These are phyloP conservation scores for Senecio squalidus DNA, from an alignment of 140 eudicot species.

Conservation along the genomic window DNA sequence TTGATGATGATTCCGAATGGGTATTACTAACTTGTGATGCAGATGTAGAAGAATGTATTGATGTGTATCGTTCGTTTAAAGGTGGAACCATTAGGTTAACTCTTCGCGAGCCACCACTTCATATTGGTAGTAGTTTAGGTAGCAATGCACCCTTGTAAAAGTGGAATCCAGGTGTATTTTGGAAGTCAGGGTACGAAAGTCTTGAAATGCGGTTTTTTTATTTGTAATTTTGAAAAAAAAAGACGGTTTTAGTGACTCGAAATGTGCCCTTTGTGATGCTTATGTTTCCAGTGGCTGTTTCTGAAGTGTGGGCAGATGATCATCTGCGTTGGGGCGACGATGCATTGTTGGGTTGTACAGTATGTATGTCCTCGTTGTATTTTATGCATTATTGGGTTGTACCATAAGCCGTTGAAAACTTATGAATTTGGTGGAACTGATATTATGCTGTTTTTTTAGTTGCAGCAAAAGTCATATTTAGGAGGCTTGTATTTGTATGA, in stretches of 20 bases:
- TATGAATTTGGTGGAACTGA: conserved; percentile 14
- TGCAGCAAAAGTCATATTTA: conserved; percentile 19
- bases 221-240: conserved; percentile 4
- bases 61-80: conserved; percentile 48
- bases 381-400: conserved; percentile 3
- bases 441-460: conserved; percentile 28
- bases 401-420: conserved; percentile 6
- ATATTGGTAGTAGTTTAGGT: conserved; percentile 56
- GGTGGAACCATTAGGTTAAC: conserved; percentile 60
- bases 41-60: conserved; percentile 83
- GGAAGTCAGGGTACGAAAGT: background rate
- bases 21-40: conserved; percentile 81
- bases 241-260: too few species aligned
- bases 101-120: conserved; percentile 40
- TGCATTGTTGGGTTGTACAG: conserved; percentile 20
- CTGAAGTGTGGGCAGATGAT: too few species aligned
- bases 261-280: too few species aligned
- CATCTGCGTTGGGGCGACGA: too few species aligned
- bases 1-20: conserved; percentile 96
- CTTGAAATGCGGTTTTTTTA: background rate
- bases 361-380: conserved; percentile 16
- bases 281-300: too few species aligned
- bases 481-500: conserved; percentile 14
- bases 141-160: conserved; percentile 38
- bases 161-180: too few species aligned